Evolutionary conservation across 2,329 filamentous ascomycete species (phyloP).

Genomic region (Exophiala aquamarina): DNA sequence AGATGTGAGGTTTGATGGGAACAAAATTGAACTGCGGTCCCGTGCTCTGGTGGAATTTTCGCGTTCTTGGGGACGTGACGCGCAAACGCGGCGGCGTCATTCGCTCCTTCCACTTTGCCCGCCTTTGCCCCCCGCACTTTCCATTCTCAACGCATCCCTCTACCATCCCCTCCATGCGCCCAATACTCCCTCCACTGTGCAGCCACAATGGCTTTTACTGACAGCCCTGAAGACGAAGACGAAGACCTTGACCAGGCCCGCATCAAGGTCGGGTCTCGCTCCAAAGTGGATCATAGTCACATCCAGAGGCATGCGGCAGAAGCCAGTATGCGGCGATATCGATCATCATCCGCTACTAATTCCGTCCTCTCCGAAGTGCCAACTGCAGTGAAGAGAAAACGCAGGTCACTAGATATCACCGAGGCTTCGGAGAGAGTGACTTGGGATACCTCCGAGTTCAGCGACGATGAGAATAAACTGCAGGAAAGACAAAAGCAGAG

Average conservation of each 20-base stretch:
- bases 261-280: conserved; percentile 3
- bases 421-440: neutral
- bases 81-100: too few species aligned
- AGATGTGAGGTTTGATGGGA: neutral
- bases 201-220: conserved; percentile 17
- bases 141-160: too few species aligned
- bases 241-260: conserved; percentile 18
- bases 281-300: conserved; percentile 1
- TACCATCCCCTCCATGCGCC: neutral
- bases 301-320: neutral
- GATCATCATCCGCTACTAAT: neutral
- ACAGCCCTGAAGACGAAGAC: conserved; percentile 25
- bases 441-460: neutral
- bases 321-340: neutral
- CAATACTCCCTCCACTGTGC: too few species aligned
- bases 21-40: neutral
- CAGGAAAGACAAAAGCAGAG: conserved; percentile 58
- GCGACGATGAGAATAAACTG: neutral
- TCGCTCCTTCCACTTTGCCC: neutral
- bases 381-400: neutral
- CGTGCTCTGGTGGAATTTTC: conserved; percentile 13
- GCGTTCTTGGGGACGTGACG: too few species aligned
- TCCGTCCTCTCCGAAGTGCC: neutral
- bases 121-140: too few species aligned
- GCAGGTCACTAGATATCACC: too few species aligned